Percentiles rank a stretch among this genome's conserved stretches.
Evolutionary conservation across 257 asterid genomes (phyloP).

Genomic region (Rehmannia glutinosa): DNA sequence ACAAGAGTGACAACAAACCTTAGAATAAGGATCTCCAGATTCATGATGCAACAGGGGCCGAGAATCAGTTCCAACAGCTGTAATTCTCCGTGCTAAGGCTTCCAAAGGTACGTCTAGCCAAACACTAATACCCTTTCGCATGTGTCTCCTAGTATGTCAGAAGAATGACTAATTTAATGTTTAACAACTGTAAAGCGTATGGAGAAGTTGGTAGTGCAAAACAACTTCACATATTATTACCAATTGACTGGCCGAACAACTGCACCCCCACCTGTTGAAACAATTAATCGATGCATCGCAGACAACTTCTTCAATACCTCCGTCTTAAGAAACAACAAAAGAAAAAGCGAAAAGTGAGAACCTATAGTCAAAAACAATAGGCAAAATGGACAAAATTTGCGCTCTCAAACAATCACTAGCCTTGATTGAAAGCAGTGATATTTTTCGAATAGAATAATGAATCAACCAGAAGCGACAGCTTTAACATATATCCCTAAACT

Average conservation of each 20-base stretch:
- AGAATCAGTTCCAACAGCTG: slow-evolving; percentile 67
- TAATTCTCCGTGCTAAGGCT: slow-evolving; percentile 80
- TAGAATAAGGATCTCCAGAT: slow-evolving; percentile 67
- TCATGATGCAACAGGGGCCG: slow-evolving; percentile 77
- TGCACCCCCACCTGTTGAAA: slow-evolving; percentile 97
- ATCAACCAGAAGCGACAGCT: background rate
- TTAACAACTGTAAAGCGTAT: background rate
- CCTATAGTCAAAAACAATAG: background rate
- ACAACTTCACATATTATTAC: slow-evolving; percentile 35
- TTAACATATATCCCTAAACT: background rate
- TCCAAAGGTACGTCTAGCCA: slow-evolving; percentile 94
- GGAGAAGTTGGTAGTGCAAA: background rate
- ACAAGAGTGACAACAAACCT: slow-evolving; percentile 30
- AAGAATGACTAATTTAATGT: slow-evolving; percentile 7
- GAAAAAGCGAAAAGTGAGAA: background rate
- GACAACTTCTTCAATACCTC: slow-evolving; percentile 68
- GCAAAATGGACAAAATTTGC: slow-evolving; percentile 8
- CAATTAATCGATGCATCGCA: slow-evolving; percentile 58
- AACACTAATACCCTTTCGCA: slow-evolving; percentile 77
- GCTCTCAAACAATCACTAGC: too few species aligned
- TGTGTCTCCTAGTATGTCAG: slow-evolving; percentile 59
- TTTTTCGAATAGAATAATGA: too few species aligned
- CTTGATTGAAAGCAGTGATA: too few species aligned
- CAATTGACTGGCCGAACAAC: slow-evolving; percentile 88
- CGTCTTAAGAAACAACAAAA: slow-evolving; percentile 37